These are phyloP conservation scores for Hagleromyces aurorensis DNA, from an alignment of 805 yeast species.

Conservation along the genomic window DNA sequence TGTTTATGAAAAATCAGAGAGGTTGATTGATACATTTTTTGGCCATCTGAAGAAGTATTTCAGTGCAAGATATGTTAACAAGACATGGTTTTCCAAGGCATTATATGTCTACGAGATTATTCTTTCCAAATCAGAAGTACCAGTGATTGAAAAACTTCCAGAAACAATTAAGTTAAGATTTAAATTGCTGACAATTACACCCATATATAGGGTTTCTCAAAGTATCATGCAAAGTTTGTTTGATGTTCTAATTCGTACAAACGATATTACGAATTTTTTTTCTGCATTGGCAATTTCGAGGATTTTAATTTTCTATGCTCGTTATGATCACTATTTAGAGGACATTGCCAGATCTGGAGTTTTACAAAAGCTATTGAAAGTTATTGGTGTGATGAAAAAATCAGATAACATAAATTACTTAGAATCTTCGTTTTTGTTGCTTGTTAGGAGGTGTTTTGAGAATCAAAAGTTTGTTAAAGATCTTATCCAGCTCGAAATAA, in stretches of 20 bases:
- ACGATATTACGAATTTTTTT: constrained; percentile 35
- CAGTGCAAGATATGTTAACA: constrained; percentile 33
- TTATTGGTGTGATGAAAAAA: constrained; percentile 33
- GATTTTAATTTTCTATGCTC: constrained; percentile 46
- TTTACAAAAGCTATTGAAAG: constrained; percentile 39
- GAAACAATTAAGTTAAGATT: constrained; percentile 16
- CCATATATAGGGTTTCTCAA: constrained; percentile 19
- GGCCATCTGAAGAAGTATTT: constrained; percentile 33
- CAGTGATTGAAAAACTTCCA: constrained; percentile 34
- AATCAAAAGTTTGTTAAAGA: constrained; percentile 40
- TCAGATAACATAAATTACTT: constrained; percentile 35
- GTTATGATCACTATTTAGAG: constrained; percentile 34
- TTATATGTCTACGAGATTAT: constrained; percentile 49
- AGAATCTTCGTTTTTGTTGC: constrained; percentile 42
- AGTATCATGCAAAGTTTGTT: constrained; percentile 33
- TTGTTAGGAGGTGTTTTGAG: constrained; percentile 68
- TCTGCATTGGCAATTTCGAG: constrained; percentile 49
- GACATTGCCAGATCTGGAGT: constrained; percentile 41
- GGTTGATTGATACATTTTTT: constrained; percentile 32
- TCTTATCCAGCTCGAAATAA: constrained; percentile 45
- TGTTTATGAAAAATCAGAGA: constrained; percentile 32
- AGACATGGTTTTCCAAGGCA: constrained; percentile 53
- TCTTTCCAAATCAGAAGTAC: constrained; percentile 44
- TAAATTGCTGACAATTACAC: constrained; percentile 13
- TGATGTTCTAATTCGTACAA: constrained; percentile 35